These are phyloP conservation scores for Zostera marina DNA, from an alignment of 116 monocot genomes.

Conservation along the genomic window DNA sequence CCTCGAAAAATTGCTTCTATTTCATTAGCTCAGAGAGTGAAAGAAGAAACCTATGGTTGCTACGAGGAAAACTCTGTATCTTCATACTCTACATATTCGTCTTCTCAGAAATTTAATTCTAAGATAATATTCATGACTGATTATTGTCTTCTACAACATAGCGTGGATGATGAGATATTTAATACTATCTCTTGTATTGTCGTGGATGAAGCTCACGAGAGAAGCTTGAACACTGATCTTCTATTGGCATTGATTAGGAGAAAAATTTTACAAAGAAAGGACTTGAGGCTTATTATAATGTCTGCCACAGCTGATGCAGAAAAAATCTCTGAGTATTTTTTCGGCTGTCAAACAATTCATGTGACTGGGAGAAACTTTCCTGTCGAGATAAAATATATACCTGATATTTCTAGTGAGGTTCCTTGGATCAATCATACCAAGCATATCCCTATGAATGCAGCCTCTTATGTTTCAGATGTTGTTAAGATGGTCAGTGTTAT, in stretches of 20 bases:
- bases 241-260: conserved; percentile 57
- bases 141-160: conserved; percentile 58
- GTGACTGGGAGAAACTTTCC: conserved; percentile 68
- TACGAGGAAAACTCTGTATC: conserved; percentile 27
- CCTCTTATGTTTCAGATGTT: conserved; percentile 64
- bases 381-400: conserved; percentile 69
- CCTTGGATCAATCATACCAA: conserved; percentile 14
- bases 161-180: conserved; percentile 36
- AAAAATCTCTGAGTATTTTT: conserved; percentile 58
- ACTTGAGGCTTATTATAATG: conserved; percentile 71
- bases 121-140: conserved; percentile 71
- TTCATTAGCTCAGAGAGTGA: conserved; percentile 61
- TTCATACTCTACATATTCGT: conserved; percentile 31
- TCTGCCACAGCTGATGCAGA: conserved; percentile 82
- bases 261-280: conserved; percentile 26
- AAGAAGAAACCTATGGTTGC: conserved; percentile 69
- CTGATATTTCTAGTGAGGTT: conserved; percentile 28
- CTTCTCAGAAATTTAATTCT: conserved; percentile 29
- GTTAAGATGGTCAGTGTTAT: conserved; percentile 47
- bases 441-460: conserved; percentile 13
- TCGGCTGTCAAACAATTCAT: conserved; percentile 36
- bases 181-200: conserved; percentile 47
- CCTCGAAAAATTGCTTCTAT: conserved; percentile 86
- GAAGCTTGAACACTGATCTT: conserved; percentile 80
- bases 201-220: conserved; percentile 94